Percentiles rank a stretch among this genome's conserved stretches.
Evolutionary conservation across 192 early-diverging fungal genomes (phyloP).

Genomic region (Lobosporangium transversale): DNA sequence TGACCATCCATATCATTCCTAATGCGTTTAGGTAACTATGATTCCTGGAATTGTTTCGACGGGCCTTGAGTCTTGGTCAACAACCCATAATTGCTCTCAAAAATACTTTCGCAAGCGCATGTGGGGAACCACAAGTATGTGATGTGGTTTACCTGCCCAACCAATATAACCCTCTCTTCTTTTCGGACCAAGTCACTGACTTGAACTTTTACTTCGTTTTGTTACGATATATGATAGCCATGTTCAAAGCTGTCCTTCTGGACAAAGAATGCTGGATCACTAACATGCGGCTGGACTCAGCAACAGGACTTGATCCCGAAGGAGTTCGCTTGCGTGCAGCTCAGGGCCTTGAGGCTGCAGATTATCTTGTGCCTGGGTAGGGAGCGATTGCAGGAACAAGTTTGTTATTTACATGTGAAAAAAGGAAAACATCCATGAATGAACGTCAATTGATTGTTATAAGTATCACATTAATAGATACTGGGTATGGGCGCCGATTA

Average conservation of each 20-base stretch:
- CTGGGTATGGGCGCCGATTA: constrained; percentile 83
- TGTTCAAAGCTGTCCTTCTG: constrained; percentile 85
- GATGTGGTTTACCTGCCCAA: neutral
- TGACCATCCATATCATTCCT: no score
- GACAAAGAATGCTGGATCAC: constrained; percentile 90
- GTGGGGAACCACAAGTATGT: constrained; percentile 80
- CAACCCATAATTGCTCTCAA: constrained; percentile 75
- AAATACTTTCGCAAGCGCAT: constrained; percentile 89
- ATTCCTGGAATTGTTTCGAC: constrained; percentile 92
- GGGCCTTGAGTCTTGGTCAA: constrained; percentile 88
- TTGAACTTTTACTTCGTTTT: neutral
- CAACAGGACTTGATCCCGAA: constrained; percentile 86
- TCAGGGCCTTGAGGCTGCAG: constrained; percentile 85
- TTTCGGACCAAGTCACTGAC: constrained; percentile 12
- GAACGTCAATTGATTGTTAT: neutral
- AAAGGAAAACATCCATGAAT: neutral
- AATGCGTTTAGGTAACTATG: constrained; percentile 81
- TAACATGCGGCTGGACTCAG: constrained; percentile 83
- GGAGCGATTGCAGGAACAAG: neutral
- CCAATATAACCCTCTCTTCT: neutral
- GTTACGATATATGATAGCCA: constrained; percentile 51
- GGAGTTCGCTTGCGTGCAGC: constrained; percentile 86
- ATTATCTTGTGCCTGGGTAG: constrained; percentile 89
- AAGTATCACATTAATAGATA: constrained; percentile 55
- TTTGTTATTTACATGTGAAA: constrained; percentile 7